Conservation (phyloP, 2,329 filamentous ascomycete genomes). For the Escovopsis sp. region DNA sequence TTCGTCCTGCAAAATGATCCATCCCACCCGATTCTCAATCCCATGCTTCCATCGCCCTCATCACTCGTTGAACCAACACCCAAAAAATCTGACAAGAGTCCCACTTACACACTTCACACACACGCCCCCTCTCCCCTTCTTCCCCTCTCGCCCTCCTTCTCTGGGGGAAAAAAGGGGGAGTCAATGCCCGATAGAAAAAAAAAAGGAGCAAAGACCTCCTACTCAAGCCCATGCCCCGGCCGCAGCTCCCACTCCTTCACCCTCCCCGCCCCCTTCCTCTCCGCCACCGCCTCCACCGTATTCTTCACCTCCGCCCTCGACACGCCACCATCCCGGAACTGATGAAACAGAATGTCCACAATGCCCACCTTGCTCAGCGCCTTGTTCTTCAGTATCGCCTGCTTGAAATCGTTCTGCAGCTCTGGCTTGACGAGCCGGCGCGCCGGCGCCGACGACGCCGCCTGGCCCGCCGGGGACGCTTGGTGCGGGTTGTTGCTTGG, state of each 20-base stretch:
- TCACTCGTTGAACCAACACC: too few species aligned
- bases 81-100: too few species aligned
- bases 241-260: slow-evolving; percentile 24
- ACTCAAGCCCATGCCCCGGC: slow-evolving; percentile 23
- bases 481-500: too few species aligned
- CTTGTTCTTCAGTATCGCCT: slow-evolving; percentile 24
- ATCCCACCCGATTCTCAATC: too few species aligned
- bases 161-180: too few species aligned
- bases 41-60: too few species aligned
- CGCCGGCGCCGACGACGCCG: not conserved
- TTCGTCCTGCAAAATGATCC: too few species aligned
- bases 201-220: too few species aligned
- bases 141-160: too few species aligned
- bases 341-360: slow-evolving; percentile 24
- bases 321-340: slow-evolving; percentile 19
- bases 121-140: too few species aligned
- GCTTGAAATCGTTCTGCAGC: slow-evolving; percentile 25
- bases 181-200: too few species aligned
- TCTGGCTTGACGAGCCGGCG: slow-evolving; percentile 22
- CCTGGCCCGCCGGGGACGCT: slow-evolving; percentile 6
- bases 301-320: slow-evolving; percentile 26
- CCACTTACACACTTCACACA: too few species aligned
- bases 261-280: slow-evolving; percentile 22
- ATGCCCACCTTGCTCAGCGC: slow-evolving; percentile 25
- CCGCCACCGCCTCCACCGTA: slow-evolving; percentile 24